Percentiles rank a stretch among this genome's conserved stretches.
Evolutionary conservation across 108 stramenopile genomes (phyloP).

Genomic region (Pseudonitzschia multiseries): DNA sequence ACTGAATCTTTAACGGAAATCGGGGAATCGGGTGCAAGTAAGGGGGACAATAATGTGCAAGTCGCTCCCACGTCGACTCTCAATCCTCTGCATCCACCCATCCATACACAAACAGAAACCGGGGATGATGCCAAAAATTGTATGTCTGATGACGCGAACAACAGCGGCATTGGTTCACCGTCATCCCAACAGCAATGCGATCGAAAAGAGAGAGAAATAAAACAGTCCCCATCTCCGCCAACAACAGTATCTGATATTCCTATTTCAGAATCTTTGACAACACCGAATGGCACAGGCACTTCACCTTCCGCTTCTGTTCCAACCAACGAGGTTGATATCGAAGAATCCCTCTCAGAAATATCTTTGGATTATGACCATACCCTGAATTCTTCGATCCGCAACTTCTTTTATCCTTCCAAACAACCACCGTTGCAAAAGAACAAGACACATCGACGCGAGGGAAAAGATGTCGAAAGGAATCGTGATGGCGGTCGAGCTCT

Average conservation of each 20-base stretch:
- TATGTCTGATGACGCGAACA: background rate
- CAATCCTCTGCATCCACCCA: background rate
- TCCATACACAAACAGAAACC: background rate
- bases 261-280: background rate
- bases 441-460: background rate
- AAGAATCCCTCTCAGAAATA: slow-evolving; percentile 8
- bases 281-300: background rate
- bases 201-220: background rate
- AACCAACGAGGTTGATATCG: background rate
- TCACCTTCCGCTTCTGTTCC: background rate
- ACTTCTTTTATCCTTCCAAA: slow-evolving; percentile 46
- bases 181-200: background rate
- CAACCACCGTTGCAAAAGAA: slow-evolving; percentile 6
- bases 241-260: background rate
- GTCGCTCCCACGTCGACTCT: background rate
- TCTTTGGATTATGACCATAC: background rate
- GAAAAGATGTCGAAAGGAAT: background rate
- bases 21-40: background rate
- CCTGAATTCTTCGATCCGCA: slow-evolving; percentile 20
- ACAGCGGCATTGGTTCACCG: background rate
- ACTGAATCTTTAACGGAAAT: background rate
- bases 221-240: background rate
- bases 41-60: background rate
- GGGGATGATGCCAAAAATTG: background rate
- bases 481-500: background rate